Evolutionary conservation across 2,329 filamentous ascomycete species (phyloP).

Genomic region (Pyricularia sp.): DNA sequence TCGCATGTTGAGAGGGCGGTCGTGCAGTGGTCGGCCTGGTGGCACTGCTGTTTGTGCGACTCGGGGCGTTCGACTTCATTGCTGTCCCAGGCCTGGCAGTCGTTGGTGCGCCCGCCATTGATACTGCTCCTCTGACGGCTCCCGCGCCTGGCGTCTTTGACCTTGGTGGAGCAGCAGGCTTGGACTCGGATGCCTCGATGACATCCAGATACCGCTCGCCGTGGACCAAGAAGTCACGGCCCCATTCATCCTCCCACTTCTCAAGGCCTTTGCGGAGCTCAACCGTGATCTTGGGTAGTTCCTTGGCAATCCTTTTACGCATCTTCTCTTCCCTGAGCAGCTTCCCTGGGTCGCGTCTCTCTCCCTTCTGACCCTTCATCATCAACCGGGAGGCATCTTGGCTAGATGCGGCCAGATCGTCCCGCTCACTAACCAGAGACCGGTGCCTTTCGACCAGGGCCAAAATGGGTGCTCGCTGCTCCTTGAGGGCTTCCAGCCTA

Average conservation of each 20-base stretch:
- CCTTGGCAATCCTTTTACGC: slow-evolving; percentile 92
- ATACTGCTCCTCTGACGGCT: not conserved
- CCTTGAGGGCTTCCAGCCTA: slow-evolving; percentile 66
- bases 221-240: slow-evolving; percentile 82
- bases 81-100: slow-evolving; percentile 25
- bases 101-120: slow-evolving; percentile 36
- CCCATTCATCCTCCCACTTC: slow-evolving; percentile 86
- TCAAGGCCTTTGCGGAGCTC: slow-evolving; percentile 77
- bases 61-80: slow-evolving; percentile 13
- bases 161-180: slow-evolving; percentile 45
- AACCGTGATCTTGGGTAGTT: slow-evolving; percentile 77
- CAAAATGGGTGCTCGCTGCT: slow-evolving; percentile 77
- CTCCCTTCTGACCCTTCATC: slow-evolving; percentile 81
- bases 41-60: slow-evolving; percentile 9
- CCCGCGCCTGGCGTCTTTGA: slow-evolving; percentile 55
- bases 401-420: slow-evolving; percentile 78
- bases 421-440: slow-evolving; percentile 68
- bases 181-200: slow-evolving; percentile 51
- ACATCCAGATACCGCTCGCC: slow-evolving; percentile 84
- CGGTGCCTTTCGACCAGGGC: slow-evolving; percentile 74
- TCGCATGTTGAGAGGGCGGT: slow-evolving; percentile 10
- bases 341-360: slow-evolving; percentile 88
- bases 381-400: slow-evolving; percentile 91
- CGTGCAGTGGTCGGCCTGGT: not conserved
- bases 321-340: slow-evolving; percentile 94